A percentile compares a stretch with the other conserved stretches of the same genome.
phyloP scores from a whole-genome alignment of 1,284 basidiomycete species.

The Moniliella sp. region DNA sequence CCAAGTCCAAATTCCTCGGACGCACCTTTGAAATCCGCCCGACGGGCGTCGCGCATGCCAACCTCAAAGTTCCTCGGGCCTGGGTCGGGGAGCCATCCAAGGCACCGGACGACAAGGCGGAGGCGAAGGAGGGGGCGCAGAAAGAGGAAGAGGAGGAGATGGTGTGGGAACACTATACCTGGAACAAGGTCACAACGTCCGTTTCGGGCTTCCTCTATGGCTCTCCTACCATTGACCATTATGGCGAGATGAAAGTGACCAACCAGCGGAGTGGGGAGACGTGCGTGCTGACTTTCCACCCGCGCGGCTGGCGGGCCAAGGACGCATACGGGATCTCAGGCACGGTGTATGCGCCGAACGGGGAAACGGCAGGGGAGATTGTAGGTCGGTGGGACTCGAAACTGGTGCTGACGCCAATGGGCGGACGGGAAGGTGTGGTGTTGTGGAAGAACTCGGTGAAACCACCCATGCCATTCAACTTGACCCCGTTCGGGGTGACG shows the following conservation, averaged over 20 bases:
- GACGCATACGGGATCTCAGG: conserved; percentile 82
- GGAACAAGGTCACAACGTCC: conserved; percentile 51
- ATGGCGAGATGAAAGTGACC: conserved; percentile 68
- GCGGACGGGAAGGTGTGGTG: conserved; percentile 47
- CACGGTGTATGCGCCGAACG: conserved; percentile 49
- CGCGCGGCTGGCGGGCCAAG: conserved; percentile 74
- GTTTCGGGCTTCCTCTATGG: conserved; percentile 76
- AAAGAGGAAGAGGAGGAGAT: no score
- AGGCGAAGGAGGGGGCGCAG: no score
- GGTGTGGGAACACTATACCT: conserved; percentile 63
- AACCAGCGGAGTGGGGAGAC: conserved; percentile 78
- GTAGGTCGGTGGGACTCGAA: conserved; percentile 90
- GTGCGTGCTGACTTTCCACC: conserved; percentile 80
- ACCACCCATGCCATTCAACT: conserved; percentile 40
- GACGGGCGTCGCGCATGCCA: conserved; percentile 74
- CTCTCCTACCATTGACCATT: conserved; percentile 83
- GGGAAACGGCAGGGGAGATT: conserved; percentile 59
- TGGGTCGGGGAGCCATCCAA: conserved; percentile 10
- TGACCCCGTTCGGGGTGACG: conserved; percentile 81
- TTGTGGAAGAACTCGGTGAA: conserved; percentile 80
- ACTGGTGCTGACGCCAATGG: conserved; percentile 51
- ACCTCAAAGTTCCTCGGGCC: conserved; percentile 45
- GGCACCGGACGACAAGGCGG: no score
- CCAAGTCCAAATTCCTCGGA: conserved; percentile 39
- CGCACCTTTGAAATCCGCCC: conserved; percentile 89